phyloP scores from a whole-genome alignment of 345 rosid species.

The Rhodamnia argentea region DNA sequence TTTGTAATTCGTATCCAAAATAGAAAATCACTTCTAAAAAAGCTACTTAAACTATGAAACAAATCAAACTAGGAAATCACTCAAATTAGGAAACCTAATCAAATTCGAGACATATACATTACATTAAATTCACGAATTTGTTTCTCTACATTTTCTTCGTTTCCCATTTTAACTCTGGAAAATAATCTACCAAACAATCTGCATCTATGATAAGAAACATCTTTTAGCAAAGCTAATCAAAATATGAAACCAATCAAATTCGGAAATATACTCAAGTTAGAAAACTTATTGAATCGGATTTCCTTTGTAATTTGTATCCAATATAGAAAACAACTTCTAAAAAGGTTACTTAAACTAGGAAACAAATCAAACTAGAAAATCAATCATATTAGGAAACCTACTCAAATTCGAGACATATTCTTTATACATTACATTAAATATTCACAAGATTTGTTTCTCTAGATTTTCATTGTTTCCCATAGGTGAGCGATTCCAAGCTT shows the following conservation, averaged over 20 bases:
- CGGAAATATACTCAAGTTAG: too few species aligned
- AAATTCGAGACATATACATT: not conserved
- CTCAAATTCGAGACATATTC: not conserved
- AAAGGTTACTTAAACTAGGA: not conserved
- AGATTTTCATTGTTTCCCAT: too few species aligned
- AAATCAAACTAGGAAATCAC: not conserved
- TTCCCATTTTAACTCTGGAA: not conserved
- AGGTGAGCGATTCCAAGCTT: too few species aligned
- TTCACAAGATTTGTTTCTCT: too few species aligned
- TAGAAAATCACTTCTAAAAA: not conserved
- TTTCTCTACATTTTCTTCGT: too few species aligned
- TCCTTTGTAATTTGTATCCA: too few species aligned
- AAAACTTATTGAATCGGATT: too few species aligned
- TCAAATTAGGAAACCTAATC: not conserved
- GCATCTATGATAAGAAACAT: not conserved
- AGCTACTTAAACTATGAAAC: not conserved
- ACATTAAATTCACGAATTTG: not conserved
- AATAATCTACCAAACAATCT: not conserved
- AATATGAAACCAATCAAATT: not conserved
- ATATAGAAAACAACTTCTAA: too few species aligned
- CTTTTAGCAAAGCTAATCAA: not conserved
- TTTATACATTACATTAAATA: too few species aligned
- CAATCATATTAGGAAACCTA: not conserved
- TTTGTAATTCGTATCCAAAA: too few species aligned
- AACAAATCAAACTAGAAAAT: not conserved